Evolutionary conservation across 2,329 filamentous ascomycete species (phyloP).

Genomic region (Alternaria metachromatica): DNA sequence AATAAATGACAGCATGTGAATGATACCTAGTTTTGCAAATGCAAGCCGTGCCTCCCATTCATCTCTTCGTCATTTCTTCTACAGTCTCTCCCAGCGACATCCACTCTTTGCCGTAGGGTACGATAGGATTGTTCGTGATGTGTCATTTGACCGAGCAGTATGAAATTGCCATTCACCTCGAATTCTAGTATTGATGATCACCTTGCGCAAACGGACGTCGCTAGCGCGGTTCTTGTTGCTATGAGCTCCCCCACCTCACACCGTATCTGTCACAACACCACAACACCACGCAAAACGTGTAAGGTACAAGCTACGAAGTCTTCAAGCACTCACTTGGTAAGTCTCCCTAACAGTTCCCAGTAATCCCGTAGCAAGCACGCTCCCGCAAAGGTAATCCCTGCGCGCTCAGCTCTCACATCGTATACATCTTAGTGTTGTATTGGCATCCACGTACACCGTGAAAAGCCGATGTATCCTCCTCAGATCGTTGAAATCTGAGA

Average conservation of each 20-base stretch:
- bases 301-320: neutral
- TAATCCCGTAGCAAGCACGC: neutral
- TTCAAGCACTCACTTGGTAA: neutral
- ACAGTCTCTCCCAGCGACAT: neutral
- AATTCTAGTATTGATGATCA: neutral
- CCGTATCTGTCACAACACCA: neutral
- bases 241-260: slow-evolving; percentile 6
- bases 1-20: slow-evolving; percentile 42
- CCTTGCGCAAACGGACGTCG: neutral
- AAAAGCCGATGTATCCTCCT: neutral
- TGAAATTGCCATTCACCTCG: neutral
- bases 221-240: slow-evolving; percentile 3
- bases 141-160: neutral
- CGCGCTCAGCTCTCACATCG: neutral
- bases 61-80: neutral
- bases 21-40: slow-evolving; percentile 49
- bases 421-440: neutral
- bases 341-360: neutral
- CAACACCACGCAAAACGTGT: neutral
- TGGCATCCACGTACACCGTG: neutral
- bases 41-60: slow-evolving; percentile 36
- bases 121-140: too few species aligned
- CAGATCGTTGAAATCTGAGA: fast-evolving
- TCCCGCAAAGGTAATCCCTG: neutral
- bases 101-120: neutral